Evolutionary conservation across 441 rosid species (phyloP), one percentile per base, ranked within the genome.

Genomic region (Erodium texanum): DNA sequence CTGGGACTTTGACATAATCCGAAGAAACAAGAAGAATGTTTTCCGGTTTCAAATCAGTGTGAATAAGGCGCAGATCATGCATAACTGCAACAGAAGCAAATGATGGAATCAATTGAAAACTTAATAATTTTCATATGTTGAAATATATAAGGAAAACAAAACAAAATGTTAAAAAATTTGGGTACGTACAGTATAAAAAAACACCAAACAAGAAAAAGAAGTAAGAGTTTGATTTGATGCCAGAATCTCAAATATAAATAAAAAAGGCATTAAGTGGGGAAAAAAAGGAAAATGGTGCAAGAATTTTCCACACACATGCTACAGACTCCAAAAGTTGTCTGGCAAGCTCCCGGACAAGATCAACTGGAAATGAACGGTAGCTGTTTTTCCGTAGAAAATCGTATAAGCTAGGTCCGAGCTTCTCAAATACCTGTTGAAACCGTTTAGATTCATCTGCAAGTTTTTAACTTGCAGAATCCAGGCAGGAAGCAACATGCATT

Each of bases 341-440:
- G 87, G 89, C 96, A 82, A 89, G 84, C 86, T 92, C 96, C 78
- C 95, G 93, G 68, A 92, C 98, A 88, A 92, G 98, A 52, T 92
- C 96, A 87, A 92, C 83, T 71, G 96, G 98, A 87, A 89, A 89
- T 81, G 95, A 85, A 72, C 96, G 88, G 70, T 89, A 92, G 85
- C 82, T 87, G 89, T 92, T 92, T 88, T 87, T 86, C 82, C 89
- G 91, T 68, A 92, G 96, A 89, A 92, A 89, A 85, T 92, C 96
- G 78, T 89, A 92, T 85, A 89, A 88, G 93, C 98, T 89, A 73
- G 98, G 96, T 66, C 98, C 98, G 82, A 89, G 98, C 92, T 83
- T 92, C 96, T 92, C 98, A 92, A 92, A 89, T 36, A 92, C 98
- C 96, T 92, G 96, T 83, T 76, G 79, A 82, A 80, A 92, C 82